Base-by-base conservation (phyloP, 208 protist genomes). In the Phytomonas francai region DNA sequence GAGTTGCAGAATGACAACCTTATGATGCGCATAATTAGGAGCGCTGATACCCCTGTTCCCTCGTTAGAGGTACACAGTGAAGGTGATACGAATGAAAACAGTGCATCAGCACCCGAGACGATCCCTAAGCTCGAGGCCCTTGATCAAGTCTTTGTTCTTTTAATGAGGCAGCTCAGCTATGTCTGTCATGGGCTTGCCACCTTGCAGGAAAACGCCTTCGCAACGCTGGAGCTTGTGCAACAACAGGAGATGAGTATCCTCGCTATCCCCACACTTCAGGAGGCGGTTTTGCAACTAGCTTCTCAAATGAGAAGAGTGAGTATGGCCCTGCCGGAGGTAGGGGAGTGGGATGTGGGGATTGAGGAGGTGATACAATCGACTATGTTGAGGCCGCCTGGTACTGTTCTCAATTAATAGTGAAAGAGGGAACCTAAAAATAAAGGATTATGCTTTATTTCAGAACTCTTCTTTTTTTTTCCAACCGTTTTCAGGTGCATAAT, bases 191-290 rank as follows among this genome's bases (percentile, higher is more conserved):
- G 78, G 0, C 59, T 85, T 12, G 63, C 69, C n/a, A 71, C 80
- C 5, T 70, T 94, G 66, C 81, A 87, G 56, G 45, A 68, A 25
- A 88, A 80, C 45, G 79, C 80, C 0, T 58, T 89, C 3, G 76
- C 75, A 9, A 87, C 83, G 60, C 72, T 94, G 25, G 83, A 91
- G 65, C 65, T 94, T 31, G 31, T 94, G 31, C 79, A 94, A 73
- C 77, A 84, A 59, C 85, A 91, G 33, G 85, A 91, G 71, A 71
- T 87, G 56, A 82, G 81, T 54, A 45, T 83, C 19, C 59, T 71
- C 12, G 45, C 77, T 14, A 33, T 93, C 25, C 64, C 70, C 33
- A 59, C 57, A 16, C 59, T 89, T 29, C 76, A 81, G 51, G 70
- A 73, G 51, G 76, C 83, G 2, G 75, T 86, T 14, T 42, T 56